These are phyloP conservation scores for Skeletonema potamos DNA, from an alignment of 108 stramenopile genomes.

Conservation along the genomic window DNA sequence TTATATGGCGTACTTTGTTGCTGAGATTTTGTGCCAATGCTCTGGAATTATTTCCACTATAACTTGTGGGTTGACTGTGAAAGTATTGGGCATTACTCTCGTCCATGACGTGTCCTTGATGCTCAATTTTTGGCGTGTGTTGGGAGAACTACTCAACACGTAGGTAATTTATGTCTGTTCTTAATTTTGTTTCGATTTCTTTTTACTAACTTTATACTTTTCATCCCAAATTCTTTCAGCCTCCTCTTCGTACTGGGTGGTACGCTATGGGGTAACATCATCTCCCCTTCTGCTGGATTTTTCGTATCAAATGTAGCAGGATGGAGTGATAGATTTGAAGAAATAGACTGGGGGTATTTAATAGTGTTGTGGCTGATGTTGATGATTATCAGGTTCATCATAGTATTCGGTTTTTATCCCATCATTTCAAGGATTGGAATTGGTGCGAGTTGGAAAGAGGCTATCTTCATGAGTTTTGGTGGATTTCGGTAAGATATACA, in stretches of 20 bases:
- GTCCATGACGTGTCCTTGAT: conserved; percentile 18
- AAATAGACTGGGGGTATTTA: conserved; percentile 61
- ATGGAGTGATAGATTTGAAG: conserved; percentile 25
- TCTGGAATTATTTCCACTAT: conserved; percentile 81
- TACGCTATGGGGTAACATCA: conserved; percentile 62
- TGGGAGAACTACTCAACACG: conserved; percentile 87
- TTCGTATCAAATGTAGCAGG: too few relatives aligned
- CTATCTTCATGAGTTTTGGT: conserved; percentile 60
- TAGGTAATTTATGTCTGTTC: background rate
- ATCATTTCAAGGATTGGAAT: conserved; percentile 58
- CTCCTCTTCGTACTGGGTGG: conserved; percentile 88
- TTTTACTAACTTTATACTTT: background rate
- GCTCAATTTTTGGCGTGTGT: conserved; percentile 55
- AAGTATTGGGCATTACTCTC: conserved; percentile 56
- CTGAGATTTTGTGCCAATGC: conserved; percentile 55
- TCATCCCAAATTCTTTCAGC: background rate
- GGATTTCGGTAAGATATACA: too few relatives aligned
- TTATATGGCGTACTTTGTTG: conserved; percentile 78
- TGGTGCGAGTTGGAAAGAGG: conserved; percentile 43
- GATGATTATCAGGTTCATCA: conserved; percentile 56
- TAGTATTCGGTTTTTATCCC: conserved; percentile 57
- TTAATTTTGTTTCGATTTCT: background rate
- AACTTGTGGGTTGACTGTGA: conserved; percentile 59
- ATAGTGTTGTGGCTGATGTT: conserved; percentile 57
- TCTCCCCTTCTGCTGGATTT: conserved; percentile 8